Conservation (phyloP, 345 rosid genomes). For the Salix exigua region DNA sequence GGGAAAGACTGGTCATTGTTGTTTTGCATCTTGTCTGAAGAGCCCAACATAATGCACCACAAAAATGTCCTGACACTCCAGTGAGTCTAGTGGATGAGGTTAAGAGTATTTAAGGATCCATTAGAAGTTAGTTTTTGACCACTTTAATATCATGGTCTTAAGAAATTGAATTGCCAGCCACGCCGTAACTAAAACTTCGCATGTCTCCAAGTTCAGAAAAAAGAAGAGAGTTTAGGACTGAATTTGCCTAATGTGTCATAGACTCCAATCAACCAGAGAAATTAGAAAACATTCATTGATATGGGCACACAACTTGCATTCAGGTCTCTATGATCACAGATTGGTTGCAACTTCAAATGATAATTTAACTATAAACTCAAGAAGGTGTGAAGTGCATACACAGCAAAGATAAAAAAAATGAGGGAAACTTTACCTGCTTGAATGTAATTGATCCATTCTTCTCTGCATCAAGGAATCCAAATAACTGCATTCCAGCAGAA, state of each 20-base stretch:
- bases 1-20: too few species aligned
- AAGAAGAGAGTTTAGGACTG: not conserved
- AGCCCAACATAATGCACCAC: not conserved
- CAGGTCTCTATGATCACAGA: not conserved
- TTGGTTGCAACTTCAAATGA: not conserved
- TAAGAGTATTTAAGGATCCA: not conserved
- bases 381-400: not conserved
- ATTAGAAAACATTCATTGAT: not conserved
- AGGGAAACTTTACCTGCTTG: slow-evolving; percentile 58
- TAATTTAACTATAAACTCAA: not conserved
- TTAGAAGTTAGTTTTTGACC: not conserved
- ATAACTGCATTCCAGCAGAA: slow-evolving; percentile 48
- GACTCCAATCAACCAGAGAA: not conserved
- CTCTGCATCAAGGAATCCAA: slow-evolving; percentile 77
- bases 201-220: not conserved
- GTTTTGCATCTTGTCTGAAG: too few species aligned
- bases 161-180: not conserved
- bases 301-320: not conserved
- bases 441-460: slow-evolving; percentile 71
- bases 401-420: not conserved
- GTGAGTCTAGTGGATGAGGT: not conserved
- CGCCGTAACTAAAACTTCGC: not conserved
- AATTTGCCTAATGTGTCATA: not conserved
- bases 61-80: not conserved
- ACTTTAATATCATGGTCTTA: not conserved